Evolutionary conservation across 2,329 filamentous ascomycete genomes (phyloP), one percentile per base, ranked within the genome.

Genomic region (Colletotrichum liriopes): DNA sequence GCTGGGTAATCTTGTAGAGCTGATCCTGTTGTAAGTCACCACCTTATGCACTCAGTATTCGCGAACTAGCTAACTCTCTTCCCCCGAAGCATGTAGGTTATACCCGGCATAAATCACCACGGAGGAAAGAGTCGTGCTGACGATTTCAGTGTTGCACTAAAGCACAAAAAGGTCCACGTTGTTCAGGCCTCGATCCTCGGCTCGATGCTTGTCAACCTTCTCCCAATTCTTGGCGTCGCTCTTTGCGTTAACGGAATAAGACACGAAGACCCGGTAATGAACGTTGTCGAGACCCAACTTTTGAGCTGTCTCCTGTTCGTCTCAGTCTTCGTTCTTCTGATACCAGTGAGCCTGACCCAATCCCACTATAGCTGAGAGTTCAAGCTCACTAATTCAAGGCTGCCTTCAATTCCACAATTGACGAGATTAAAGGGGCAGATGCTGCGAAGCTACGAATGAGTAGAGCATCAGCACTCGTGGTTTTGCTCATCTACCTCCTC

Each of bases 181-280:
- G 93, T 95, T 23, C 92, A 94, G 79, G 93, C 93, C 8, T 94
- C 93, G 0, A 85, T 95, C 51, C 85, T 95, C 20, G 93, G 93
- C 26, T 94, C 93, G 1, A 93, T 95, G 67, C 84, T 95, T n/a
- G 91, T 93, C 67, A 95, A 95, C 77, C 80, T 95, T 58, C 84
- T 95, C 5, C 85, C 94, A 51, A 94, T 94, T 75, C 84, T 95
- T 60, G 93, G 93, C 73, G 94, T 94, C 88, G 91, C 91, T 45
- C 93, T 95, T 75, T 81, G 94, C 1, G 83, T 93, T 7, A 92
- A 92, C 74, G 92, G 92, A 62, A 84, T 94, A 45, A 88, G 90
- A 61, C 93, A 89, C 78, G 87, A 89, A 76, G 92, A 94, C 79
- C 91, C 93, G 14, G 74, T 71, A 20, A 78, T 78, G 67, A 79